Base-by-base conservation (phyloP, 83 land plant genomes). In the Picea abies region DNA sequence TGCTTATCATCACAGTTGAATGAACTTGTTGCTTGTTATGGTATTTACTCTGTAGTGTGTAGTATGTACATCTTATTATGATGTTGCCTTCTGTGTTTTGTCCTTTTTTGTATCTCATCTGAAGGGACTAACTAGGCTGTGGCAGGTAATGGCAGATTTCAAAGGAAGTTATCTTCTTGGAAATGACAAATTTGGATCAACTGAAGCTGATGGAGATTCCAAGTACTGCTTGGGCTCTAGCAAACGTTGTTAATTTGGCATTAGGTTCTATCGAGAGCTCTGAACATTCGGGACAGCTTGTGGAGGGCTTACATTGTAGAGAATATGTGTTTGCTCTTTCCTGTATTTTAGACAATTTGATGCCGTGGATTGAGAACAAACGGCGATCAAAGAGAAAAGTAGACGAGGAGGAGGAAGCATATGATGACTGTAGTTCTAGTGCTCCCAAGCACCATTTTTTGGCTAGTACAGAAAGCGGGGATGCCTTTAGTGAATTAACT, bases 111-210 rank as follows among this genome's bases (percentile, higher is more conserved):
- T 32, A 32, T 14, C 61, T 60, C 63, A 78, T 78, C 41, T 60
- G 63, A 58, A 83, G 78, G 76, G 52, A 85, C 89, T 93, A 84
- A 93, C 89, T 87, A 89, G 81, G 84, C 83, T 81, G 17, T 90
- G 91, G 91, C 92, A 93, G 96, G 89, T 91, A 86, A 82, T 86
- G 87, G 81, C 91, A 93, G 95, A 86, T 86, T 32, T 86, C 81
- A 52, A 89, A 87, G 61, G 84, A 84, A 22, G 84, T 80, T 70
- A 66, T 92, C 0, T 84, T 89, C 58, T 64, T 3, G n/a, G 86
- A 86, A 73, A 84, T 87, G 70, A 82, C 85, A 66, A 23, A 82
- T 56, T 56, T 89, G 17, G 83, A 87, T 65, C 82, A 76, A 52
- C 76, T 22, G 35, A 62, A 79, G 44, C 78, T 35, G 22, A 83